Evolutionary conservation across 306 rosid genomes (phyloP).

Genomic region (Cicer arietinum): DNA sequence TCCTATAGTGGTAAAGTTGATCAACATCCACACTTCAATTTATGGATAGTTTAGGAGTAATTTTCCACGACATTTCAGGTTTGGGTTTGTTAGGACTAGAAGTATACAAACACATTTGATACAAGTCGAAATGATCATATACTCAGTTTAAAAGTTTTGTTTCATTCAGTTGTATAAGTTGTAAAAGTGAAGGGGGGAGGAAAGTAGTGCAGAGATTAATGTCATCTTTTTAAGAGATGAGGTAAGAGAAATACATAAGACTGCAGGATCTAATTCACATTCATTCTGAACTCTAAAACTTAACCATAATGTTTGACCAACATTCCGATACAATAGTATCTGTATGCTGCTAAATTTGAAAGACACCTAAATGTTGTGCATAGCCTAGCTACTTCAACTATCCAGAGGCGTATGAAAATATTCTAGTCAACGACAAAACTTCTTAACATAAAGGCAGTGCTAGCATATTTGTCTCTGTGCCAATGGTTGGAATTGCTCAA

Average conservation of each 20-base stretch:
- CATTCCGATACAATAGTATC: constrained; percentile 8
- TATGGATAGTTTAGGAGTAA: constrained; percentile 51
- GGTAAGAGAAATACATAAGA: constrained; percentile 1
- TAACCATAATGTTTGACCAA: constrained; percentile 19
- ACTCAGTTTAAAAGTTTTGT: constrained; percentile 6
- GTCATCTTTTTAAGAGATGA: constrained; percentile 5
- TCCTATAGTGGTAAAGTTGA: constrained; percentile 82
- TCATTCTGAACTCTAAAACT: neutral
- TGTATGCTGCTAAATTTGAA: constrained; percentile 19
- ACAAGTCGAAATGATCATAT: constrained; percentile 32
- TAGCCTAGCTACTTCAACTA: neutral
- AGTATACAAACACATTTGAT: constrained; percentile 4
- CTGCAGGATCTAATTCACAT: constrained; percentile 17
- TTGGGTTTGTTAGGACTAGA: constrained; percentile 27
- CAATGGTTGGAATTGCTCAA: constrained; percentile 21
- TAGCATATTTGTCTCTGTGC: neutral
- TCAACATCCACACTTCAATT: constrained; percentile 48
- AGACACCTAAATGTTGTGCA: constrained; percentile 23
- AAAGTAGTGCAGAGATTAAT: neutral
- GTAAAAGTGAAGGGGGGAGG: constrained; percentile 15
- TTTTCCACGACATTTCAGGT: constrained; percentile 47
- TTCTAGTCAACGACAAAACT: constrained; percentile 9
- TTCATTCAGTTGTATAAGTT: constrained; percentile 25
- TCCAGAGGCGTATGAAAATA: neutral
- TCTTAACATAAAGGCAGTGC: neutral